phyloP scores from a whole-genome alignment of 1,139 yeast genomes.

The Blastobotrys persicus region DNA sequence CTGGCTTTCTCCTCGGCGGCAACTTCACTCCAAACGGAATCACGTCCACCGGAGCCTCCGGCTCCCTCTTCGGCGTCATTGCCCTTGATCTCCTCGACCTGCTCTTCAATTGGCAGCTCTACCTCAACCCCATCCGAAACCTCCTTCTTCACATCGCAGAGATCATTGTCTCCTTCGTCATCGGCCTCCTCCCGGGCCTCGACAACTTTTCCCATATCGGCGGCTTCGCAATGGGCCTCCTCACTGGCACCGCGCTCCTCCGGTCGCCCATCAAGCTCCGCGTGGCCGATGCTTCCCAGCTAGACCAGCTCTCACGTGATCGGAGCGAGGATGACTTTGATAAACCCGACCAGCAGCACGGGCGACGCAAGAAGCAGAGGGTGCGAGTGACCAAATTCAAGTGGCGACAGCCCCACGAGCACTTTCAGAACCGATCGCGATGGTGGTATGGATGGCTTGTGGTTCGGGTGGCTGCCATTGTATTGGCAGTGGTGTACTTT shows the following conservation, averaged over 20 bases:
- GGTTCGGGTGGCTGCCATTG: conserved; percentile 49
- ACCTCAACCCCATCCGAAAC: conserved; percentile 42
- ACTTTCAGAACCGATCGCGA: conserved; percentile 38
- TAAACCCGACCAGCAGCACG: conserved; percentile 10
- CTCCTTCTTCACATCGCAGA: conserved; percentile 54
- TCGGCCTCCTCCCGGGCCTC: conserved; percentile 70
- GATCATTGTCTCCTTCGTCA: conserved; percentile 56
- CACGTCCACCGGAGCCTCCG: conserved; percentile 74
- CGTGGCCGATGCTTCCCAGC: conserved; percentile 30
- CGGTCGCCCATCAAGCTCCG: conserved; percentile 51
- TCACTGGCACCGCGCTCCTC: conserved; percentile 52
- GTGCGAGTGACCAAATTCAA: conserved; percentile 28
- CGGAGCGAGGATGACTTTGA: conserved; percentile 13
- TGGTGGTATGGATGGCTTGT: conserved; percentile 53
- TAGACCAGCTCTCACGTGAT: no score
- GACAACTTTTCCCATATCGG: conserved; percentile 79
- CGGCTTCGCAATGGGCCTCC: conserved; percentile 65
- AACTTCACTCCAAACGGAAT: conserved; percentile 70
- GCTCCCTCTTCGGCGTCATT: conserved; percentile 68
- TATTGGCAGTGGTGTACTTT: conserved; percentile 51
- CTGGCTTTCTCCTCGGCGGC: conserved; percentile 69
- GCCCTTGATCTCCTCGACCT: conserved; percentile 61
- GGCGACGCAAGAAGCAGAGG: conserved; percentile 10
- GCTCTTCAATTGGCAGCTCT: conserved; percentile 53
- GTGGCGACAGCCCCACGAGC: conserved; percentile 25